Percentiles rank a stretch among this genome's conserved stretches.
phyloP scores from a whole-genome alignment of 176 grass and related monocot genomes.

The Urochloa ruziziensis region DNA sequence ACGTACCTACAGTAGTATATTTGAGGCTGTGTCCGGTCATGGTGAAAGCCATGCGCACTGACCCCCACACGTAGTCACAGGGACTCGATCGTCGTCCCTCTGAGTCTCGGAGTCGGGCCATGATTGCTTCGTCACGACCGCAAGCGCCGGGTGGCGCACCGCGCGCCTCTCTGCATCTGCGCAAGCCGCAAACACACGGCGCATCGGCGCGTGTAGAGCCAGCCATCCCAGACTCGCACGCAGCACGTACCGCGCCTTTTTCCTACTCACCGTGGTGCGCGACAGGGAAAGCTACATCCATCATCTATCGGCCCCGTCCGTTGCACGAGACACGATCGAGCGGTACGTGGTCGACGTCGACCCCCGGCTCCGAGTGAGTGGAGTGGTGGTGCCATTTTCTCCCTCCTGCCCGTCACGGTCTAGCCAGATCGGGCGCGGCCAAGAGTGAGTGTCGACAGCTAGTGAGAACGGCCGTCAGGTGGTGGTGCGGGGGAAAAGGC shows the following conservation, averaged over 20 bases:
- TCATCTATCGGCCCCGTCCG: neutral
- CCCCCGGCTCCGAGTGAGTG: neutral
- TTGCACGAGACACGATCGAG: neutral
- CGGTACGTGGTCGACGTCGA: neutral
- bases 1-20: neutral
- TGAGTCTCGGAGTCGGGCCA: neutral
- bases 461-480: neutral
- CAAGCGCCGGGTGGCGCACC: neutral
- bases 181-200: neutral
- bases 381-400: neutral
- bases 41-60: neutral
- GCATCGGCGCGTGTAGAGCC: neutral
- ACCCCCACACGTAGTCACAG: neutral
- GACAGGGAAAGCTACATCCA: slow-evolving; percentile 39
- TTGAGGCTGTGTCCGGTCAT: neutral
- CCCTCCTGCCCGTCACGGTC: neutral
- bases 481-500: neutral
- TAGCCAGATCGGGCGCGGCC: neutral
- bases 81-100: neutral
- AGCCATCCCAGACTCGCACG: neutral
- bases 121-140: neutral
- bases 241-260: neutral
- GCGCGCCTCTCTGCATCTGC: neutral
- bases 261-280: neutral
- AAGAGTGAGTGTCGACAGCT: neutral